A percentile compares a stretch with the other conserved stretches of the same genome.
phyloP scores from a whole-genome alignment of 257 asterid species.

The Solanum dulcamara region DNA sequence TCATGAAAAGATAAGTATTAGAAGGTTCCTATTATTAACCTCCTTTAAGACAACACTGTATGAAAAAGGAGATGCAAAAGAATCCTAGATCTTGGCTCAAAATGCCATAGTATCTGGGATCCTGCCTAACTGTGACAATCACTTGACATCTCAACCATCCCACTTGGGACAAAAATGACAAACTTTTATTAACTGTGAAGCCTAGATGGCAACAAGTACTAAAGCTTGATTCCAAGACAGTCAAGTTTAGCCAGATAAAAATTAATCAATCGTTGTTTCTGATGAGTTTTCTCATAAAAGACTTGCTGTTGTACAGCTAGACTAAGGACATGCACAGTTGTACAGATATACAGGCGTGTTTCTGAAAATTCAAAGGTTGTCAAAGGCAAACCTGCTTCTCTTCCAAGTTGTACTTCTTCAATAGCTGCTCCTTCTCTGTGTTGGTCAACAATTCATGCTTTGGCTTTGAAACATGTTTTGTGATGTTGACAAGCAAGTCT shows the following conservation, averaged over 20 bases:
- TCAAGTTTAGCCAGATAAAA: background rate
- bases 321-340: background rate
- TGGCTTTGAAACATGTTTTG: conserved; percentile 83
- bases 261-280: background rate
- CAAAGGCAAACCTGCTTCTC: conserved; percentile 64
- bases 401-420: conserved; percentile 52
- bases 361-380: background rate
- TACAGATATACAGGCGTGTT: background rate
- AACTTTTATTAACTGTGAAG: background rate
- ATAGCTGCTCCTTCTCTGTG: conserved; percentile 50
- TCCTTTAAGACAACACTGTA: background rate
- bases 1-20: background rate
- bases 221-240: background rate
- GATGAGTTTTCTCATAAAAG: background rate
- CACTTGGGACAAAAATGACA: background rate
- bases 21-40: background rate
- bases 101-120: background rate
- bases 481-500: conserved; percentile 73
- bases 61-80: background rate
- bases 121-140: background rate
- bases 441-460: conserved; percentile 63
- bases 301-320: background rate
- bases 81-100: background rate
- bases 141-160: background rate
- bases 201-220: background rate